Evolutionary conservation across 495 filamentous ascomycete species (phyloP), one percentile per base, ranked within the genome.

Genomic region (Chaetomium cochliodes): DNA sequence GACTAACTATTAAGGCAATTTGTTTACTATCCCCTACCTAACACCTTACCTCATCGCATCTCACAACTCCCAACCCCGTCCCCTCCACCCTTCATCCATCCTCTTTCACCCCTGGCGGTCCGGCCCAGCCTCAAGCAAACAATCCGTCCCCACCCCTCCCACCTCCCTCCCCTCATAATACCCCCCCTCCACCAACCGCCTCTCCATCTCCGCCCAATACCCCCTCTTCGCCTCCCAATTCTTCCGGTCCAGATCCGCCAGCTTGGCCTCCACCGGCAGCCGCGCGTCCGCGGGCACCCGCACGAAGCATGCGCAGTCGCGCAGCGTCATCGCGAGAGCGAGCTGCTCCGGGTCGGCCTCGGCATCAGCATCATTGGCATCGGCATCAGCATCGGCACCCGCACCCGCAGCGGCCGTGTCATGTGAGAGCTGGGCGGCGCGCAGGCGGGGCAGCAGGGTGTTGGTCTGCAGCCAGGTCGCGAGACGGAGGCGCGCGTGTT

Each of bases 161-260:
- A 52, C 71, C 71, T 87, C 85, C 28, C 63, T 74, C 16, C 83
- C 85, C 25, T 72, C 73, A 75, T 97, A 97, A 86, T 89, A 97
- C 15, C 90, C 92, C 12, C 83, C 87, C 1, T 85, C 76, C 56
- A 88, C 82, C 61, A 97, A 72, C 18, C 74, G 73, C 56, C 70
- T 67, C 76, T 97, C 92, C 5, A 84, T 74, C 7, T 77, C 76
- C 64, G 78, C 74, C 94, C 94, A 98, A 67, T 93, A 90, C 26
- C 78, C 71, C 49, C 86, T 73, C 76, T 96, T 96, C 15, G 82
- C 85, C 5, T 79, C 78, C 16, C 83, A 77, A n/a, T 85, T 87
- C 78, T 98, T 98, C 68, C 91, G 81, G 73, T 98, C 94, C 50
- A 97, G 78, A 74, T 98, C 94, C 0, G 88, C 93, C 2, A 98